phyloP scores from a whole-genome alignment of 2,329 filamentous ascomycete species.

The Neurospora sp. region DNA sequence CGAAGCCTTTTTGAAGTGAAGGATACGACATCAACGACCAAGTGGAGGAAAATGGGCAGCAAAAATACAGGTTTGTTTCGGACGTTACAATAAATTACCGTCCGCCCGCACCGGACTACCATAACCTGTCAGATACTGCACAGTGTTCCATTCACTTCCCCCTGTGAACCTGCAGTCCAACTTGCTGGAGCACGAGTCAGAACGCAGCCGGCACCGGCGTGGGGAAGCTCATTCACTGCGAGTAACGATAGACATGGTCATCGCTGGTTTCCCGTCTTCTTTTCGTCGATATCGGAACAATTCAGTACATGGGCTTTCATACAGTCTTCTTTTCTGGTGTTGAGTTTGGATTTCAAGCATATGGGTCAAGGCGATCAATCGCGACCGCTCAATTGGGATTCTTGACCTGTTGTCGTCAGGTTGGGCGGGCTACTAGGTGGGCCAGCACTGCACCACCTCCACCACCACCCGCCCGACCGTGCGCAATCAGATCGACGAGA shows the following conservation, averaged over 20 bases:
- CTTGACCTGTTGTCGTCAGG: background rate
- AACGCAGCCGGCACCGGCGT: slow-evolving; percentile 7
- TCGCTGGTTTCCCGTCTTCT: background rate
- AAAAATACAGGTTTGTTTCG: background rate
- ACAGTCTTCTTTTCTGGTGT: background rate
- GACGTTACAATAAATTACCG: background rate
- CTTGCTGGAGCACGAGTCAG: slow-evolving; percentile 12
- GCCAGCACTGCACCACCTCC: background rate
- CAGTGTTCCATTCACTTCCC: background rate
- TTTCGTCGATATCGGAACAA: background rate
- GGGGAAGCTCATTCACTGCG: slow-evolving; percentile 3
- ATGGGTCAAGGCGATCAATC: background rate
- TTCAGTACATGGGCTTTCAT: background rate
- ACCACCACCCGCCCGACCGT: background rate
- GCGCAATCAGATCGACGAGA: background rate
- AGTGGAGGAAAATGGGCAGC: background rate
- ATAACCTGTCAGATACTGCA: background rate
- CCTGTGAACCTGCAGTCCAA: background rate
- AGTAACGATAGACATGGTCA: background rate
- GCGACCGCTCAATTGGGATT: background rate
- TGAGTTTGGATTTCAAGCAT: background rate
- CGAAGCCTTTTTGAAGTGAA: background rate
- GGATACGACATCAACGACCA: background rate
- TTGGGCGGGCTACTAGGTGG: background rate
- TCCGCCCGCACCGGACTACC: background rate